Evolutionary conservation across 2,329 filamentous ascomycete species (phyloP), one percentile per base, ranked within the genome.

Genomic region (Xylaria sp.): DNA sequence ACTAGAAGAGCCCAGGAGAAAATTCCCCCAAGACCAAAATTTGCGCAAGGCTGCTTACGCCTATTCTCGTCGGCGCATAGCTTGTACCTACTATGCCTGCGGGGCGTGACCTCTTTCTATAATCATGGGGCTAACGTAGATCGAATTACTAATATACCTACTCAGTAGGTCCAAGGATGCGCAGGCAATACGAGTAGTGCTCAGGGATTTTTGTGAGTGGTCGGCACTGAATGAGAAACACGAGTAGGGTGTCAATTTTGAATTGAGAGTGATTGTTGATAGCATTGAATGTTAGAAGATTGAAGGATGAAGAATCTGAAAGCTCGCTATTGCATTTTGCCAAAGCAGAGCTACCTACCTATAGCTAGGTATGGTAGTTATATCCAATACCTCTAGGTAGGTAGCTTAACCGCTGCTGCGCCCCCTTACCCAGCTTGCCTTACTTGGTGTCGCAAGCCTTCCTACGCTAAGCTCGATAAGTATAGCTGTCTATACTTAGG

Each of bases 391-490:
- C 3, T 15, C 36, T 39, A 42, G 15, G 17, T 17, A 42, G 38
- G 38, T 45, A 25, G n/a, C 42, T 3, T 11, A 11, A 3, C n/a
- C 22, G 11, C 57, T 51, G 33, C 45, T 45, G 42, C 42, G 22
- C 42, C 42, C 22, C 17, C 42, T n/a, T 44, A 44, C 38, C 44
- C 27, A 49, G 60, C 44, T 27, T 63, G 51, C 51, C 54, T 63
- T 58, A 63, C 54, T 54, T 53, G n/a, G 9, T n/a, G 39, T 42
- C 39, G 15, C 17, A 42, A 42, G 42, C 42, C 36, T 58, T 53
- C 42, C 60, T 38, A 56, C 36, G 54, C 29, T 38, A 56, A 45
- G 54, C 29, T 50, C 1, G 38, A n/a, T 47, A 47, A 39, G 39
- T 47, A 7, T n/a, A 22, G n/a, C 42, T 45, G 7, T 25, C 25